Base-by-base conservation (phyloP, 2,329 filamentous ascomycete genomes). In the Atkinsonella texensis region DNA sequence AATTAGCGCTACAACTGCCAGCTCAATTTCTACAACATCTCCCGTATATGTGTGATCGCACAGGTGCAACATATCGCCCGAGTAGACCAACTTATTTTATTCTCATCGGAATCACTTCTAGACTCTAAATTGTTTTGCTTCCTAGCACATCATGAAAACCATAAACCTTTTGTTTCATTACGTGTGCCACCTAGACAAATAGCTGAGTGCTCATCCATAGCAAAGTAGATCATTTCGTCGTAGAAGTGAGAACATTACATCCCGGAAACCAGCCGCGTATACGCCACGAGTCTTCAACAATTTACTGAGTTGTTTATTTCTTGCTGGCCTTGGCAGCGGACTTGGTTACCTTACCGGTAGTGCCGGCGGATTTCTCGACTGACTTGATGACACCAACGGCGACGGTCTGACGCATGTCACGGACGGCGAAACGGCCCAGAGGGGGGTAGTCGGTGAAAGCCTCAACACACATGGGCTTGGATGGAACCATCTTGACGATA, bases 381-480 rank as follows among this genome's bases (percentile, higher is more conserved):
- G 78, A 76, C 84, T 95, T 95, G 81, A 94, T 91, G 76, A 95
- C 88, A 85, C 89, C 87, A 75, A 94, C 88, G 62, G 88, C 87
- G 64, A 93, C 87, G 74, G 87, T 91, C 72, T 87, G 81, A 71
- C 80, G 78, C 90, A 96, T 96, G 79, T 96, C 91, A 86, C 91
- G 91, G 83, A 98, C 93, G 74, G 93, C 93, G 84, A 98, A 98
- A 85, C 93, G 91, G 74, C 93, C 93, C 68, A 98, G 89, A 75
- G 93, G 93, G 70, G 93, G 91, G 83, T 97, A 98, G 72, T 96
- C 89, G 69, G 90, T 96, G 89, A 97, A 98, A 67, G 93, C 80
- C 89, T 98, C 93, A 76, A 98, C 93, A 77, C 93, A 98, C 93
- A 98, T 98, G 73, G 93, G 93, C 90, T 98, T 98, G 81, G 91